These are phyloP conservation scores for Pholiota molesta DNA, from an alignment of 768 basidiomycete genomes.

Conservation along the genomic window DNA sequence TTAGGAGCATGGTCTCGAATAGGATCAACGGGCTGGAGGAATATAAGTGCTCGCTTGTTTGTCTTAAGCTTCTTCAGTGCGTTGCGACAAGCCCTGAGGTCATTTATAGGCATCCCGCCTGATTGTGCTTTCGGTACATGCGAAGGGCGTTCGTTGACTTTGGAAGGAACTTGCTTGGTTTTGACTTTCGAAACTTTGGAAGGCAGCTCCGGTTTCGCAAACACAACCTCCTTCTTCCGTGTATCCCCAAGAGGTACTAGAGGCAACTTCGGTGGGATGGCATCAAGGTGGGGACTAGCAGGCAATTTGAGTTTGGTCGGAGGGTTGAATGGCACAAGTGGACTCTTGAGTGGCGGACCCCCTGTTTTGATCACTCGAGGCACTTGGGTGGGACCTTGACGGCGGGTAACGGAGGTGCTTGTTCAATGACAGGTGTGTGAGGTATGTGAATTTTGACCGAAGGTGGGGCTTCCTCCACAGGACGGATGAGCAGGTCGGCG, in stretches of 20 bases:
- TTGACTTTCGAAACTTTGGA: slow-evolving; percentile 25
- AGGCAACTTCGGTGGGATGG: slow-evolving; percentile 26
- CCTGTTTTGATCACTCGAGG: slow-evolving; percentile 39
- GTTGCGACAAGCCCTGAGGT: slow-evolving; percentile 74
- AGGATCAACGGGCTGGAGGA: slow-evolving; percentile 95
- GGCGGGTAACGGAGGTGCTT: slow-evolving; percentile 54
- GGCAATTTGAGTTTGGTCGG: slow-evolving; percentile 65
- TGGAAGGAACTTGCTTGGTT: slow-evolving; percentile 15
- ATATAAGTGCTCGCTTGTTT: slow-evolving; percentile 74
- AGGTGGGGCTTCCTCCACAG: slow-evolving; percentile 81
- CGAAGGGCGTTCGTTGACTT: slow-evolving; percentile 40
- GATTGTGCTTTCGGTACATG: slow-evolving; percentile 71
- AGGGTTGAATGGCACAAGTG: slow-evolving; percentile 40
- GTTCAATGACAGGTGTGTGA: slow-evolving; percentile 70
- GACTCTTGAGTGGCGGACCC: slow-evolving; percentile 42
- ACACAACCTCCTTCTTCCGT: slow-evolving; percentile 37
- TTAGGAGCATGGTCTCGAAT: slow-evolving; percentile 88
- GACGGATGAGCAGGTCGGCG: slow-evolving; percentile 85
- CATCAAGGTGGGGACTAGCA: slow-evolving; percentile 34
- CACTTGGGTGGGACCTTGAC: slow-evolving; percentile 54
- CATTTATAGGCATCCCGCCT: slow-evolving; percentile 75
- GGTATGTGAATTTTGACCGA: slow-evolving; percentile 85
- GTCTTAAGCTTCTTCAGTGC: slow-evolving; percentile 79
- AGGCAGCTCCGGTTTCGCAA: slow-evolving; percentile 36
- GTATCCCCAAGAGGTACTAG: slow-evolving; percentile 35